These are phyloP conservation scores for Beauveria medogensis DNA, from an alignment of 2,329 filamentous ascomycete species.

Conservation along the genomic window DNA sequence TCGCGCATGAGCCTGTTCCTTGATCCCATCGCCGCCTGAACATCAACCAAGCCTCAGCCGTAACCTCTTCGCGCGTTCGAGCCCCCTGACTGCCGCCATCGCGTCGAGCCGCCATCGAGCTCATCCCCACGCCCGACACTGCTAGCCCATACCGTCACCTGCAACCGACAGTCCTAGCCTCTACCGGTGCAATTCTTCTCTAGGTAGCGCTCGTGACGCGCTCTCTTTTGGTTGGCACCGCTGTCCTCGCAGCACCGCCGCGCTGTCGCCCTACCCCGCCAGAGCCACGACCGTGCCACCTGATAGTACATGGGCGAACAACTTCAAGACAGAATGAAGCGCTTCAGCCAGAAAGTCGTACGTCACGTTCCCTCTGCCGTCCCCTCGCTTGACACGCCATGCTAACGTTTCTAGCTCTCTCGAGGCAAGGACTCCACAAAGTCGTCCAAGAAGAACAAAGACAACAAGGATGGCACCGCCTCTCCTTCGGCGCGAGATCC, in stretches of 20 bases:
- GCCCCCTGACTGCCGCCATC: conserved; percentile 8
- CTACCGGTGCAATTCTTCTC: neutral
- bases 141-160: neutral
- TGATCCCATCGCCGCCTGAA: neutral
- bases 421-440: conserved; percentile 82
- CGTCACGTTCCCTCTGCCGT: conserved; percentile 30
- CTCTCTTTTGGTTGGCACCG: neutral
- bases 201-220: neutral
- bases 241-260: conserved; percentile 4
- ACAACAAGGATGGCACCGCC: conserved; percentile 66
- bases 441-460: conserved; percentile 69
- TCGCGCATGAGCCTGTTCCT: neutral
- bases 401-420: conserved; percentile 60
- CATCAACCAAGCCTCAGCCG: neutral
- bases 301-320: conserved; percentile 8
- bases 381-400: conserved; percentile 11
- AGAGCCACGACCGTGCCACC: conserved; percentile 5
- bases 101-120: neutral
- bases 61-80: neutral
- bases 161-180: neutral
- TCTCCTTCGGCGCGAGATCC: conserved; percentile 60
- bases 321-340: conserved; percentile 68
- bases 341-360: conserved; percentile 96
- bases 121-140: neutral
- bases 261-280: conserved; percentile 11